phyloP scores from a whole-genome alignment of 805 yeast species.

The Metschnikowia lachancei region DNA sequence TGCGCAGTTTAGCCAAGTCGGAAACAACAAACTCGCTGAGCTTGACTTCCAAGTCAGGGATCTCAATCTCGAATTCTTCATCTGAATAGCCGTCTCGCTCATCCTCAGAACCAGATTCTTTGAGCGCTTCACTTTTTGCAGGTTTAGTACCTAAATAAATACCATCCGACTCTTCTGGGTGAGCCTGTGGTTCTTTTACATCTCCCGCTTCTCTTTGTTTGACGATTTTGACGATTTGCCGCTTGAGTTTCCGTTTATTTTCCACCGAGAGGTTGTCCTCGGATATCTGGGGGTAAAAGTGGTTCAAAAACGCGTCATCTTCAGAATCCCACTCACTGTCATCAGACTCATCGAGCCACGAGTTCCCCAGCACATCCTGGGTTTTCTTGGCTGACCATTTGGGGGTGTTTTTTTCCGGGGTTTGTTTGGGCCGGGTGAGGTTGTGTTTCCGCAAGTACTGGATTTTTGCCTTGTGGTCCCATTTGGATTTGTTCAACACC shows the following conservation, averaged over 20 bases:
- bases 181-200: background rate
- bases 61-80: conserved; percentile 13
- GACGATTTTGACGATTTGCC: conserved; percentile 30
- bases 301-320: conserved; percentile 40
- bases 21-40: conserved; percentile 20
- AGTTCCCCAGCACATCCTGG: conserved; percentile 5
- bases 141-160: conserved; percentile 35
- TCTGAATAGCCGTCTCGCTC: background rate
- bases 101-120: conserved; percentile 6
- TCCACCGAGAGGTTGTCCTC: conserved; percentile 33
- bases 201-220: conserved; percentile 16
- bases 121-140: background rate
- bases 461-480: conserved; percentile 44
- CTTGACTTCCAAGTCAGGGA: conserved; percentile 18
- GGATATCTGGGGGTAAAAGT: conserved; percentile 40
- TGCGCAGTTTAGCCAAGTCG: conserved; percentile 20
- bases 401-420: conserved; percentile 15
- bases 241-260: conserved; percentile 35
- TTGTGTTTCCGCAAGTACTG: conserved; percentile 43
- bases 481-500: conserved; percentile 44
- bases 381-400: conserved; percentile 38
- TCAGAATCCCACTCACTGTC: conserved; percentile 42
- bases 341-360: conserved; percentile 21
- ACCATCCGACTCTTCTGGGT: conserved; percentile 28
- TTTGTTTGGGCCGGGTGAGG: conserved; percentile 19